phyloP scores from a whole-genome alignment of 1,284 basidiomycete species.

The Rhodotorula sp. region DNA sequence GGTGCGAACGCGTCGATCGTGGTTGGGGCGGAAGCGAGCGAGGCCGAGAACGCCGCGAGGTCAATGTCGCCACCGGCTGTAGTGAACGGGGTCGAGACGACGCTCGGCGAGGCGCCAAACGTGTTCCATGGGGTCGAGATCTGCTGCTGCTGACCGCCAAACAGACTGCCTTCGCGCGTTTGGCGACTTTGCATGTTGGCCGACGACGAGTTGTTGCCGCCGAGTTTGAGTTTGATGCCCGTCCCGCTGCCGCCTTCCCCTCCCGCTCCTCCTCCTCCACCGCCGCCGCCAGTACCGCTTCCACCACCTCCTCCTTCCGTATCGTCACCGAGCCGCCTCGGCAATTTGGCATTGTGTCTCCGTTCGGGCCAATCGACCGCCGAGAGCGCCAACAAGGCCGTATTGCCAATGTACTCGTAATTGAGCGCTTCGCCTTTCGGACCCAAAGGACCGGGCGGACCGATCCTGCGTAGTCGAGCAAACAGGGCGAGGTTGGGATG shows the following conservation, averaged over 20 bases:
- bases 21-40: neutral
- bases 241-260: neutral
- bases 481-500: slow-evolving; percentile 38
- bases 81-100: neutral
- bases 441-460: slow-evolving; percentile 44
- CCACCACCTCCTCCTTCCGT: neutral
- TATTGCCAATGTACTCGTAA: slow-evolving; percentile 40
- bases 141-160: neutral
- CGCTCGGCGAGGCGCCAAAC: slow-evolving; percentile 3
- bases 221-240: slow-evolving; percentile 4
- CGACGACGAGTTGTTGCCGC: neutral
- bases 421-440: slow-evolving; percentile 41
- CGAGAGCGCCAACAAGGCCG: slow-evolving; percentile 23
- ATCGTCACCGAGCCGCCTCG: slow-evolving; percentile 9
- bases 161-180: neutral
- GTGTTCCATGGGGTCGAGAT: slow-evolving; percentile 13
- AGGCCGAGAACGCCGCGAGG: neutral
- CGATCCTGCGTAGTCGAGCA: slow-evolving; percentile 42
- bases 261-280: neutral
- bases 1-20: neutral
- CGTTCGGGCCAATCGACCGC: slow-evolving; percentile 37
- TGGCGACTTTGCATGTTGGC: neutral
- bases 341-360: slow-evolving; percentile 17
- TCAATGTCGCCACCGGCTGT: neutral
- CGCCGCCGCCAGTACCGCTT: neutral